Evolutionary conservation across 2,329 filamentous ascomycete species (phyloP), one percentile per base, ranked within the genome.

Genomic region (Metarhizium anisopliae): DNA sequence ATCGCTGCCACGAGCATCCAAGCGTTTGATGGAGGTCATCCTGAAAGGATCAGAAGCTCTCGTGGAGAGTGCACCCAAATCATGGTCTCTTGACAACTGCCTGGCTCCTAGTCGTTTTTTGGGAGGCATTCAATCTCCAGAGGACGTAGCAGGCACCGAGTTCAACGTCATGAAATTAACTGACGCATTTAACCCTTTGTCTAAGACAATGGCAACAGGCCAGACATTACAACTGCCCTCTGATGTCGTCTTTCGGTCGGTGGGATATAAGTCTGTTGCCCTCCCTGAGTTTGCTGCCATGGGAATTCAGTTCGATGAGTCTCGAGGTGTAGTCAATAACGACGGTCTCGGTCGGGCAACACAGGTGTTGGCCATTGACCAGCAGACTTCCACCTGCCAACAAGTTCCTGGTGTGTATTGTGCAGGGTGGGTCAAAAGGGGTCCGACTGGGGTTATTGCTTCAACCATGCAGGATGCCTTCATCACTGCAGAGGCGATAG

Each of bases 391-490:
- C 63, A 20, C 38, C n/a, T 18, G 16, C n/a, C 75, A 61, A 71
- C 78, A 59, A 64, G 75, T 61, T 66, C 83, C 86, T 0, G 90
- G 93, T 0, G 71, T 96, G 32, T 99, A 99, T 72, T 95, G 91
- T 61, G 89, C 93, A 16, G 94, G 94, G 0, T 99, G 94, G 94
- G 91, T 96, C 10, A 97, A 97, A 74, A 83, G 87, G 40, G 94
- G 94, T 0, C 93, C 94, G 0, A 96, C 91, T 0, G 94, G 94
- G 2, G 92, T 97, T 3, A 99, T 99, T 68, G 93, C 93, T 1
- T 91, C 87, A 35, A 99, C 94, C 0, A 95, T 99, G 90, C 83
- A 87, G 58, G 94, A 99, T 68, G 93, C 94, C 0, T 99, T 97
- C 65, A 80, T 82, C 8, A 96, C 91, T 0, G 94, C 85, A 1